phyloP scores from a whole-genome alignment of 1,139 yeast genomes.

The Kodamaea ohmeri region DNA sequence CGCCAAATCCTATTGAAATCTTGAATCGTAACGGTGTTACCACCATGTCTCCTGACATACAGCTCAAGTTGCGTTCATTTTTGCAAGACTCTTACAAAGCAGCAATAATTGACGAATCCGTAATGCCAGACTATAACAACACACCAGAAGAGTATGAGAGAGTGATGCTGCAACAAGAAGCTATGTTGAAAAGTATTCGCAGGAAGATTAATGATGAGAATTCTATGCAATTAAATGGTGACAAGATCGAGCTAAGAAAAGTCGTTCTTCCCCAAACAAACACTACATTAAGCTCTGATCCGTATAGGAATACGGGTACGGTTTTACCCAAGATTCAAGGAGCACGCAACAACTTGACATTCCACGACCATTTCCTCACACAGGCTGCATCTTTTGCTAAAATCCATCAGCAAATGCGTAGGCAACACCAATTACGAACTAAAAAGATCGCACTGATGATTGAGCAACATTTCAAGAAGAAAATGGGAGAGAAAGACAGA shows the following conservation, averaged over 20 bases:
- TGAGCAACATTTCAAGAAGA: slow-evolving; percentile 81
- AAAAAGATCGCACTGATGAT: slow-evolving; percentile 77
- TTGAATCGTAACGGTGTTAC: slow-evolving; percentile 13
- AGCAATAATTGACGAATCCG: slow-evolving; percentile 42
- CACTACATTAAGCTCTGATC: slow-evolving; percentile 41
- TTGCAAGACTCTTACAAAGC: slow-evolving; percentile 46
- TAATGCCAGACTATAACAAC: slow-evolving; percentile 28
- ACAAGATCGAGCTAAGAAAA: slow-evolving; percentile 45
- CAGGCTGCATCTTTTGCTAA: slow-evolving; percentile 78
- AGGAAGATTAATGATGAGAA: slow-evolving; percentile 36
- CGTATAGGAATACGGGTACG: slow-evolving; percentile 37
- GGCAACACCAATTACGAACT: slow-evolving; percentile 63
- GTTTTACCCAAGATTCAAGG: slow-evolving; percentile 43
- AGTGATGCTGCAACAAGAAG: slow-evolving; percentile 32
- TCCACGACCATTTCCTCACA: slow-evolving; percentile 67
- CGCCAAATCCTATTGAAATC: slow-evolving; percentile 31
- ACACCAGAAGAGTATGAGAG: slow-evolving; percentile 36
- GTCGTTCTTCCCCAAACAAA: slow-evolving; percentile 44
- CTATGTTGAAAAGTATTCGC: slow-evolving; percentile 27
- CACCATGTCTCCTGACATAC: slow-evolving; percentile 24
- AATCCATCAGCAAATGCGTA: slow-evolving; percentile 65
- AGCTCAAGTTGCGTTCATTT: slow-evolving; percentile 50
- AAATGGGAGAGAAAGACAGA: slow-evolving; percentile 86
- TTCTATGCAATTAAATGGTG: slow-evolving; percentile 42
- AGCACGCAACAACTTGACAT: slow-evolving; percentile 47